Evolutionary conservation across 139 green algal species (phyloP).

Genomic region (Auxenochlorella pyrenoidosa): DNA sequence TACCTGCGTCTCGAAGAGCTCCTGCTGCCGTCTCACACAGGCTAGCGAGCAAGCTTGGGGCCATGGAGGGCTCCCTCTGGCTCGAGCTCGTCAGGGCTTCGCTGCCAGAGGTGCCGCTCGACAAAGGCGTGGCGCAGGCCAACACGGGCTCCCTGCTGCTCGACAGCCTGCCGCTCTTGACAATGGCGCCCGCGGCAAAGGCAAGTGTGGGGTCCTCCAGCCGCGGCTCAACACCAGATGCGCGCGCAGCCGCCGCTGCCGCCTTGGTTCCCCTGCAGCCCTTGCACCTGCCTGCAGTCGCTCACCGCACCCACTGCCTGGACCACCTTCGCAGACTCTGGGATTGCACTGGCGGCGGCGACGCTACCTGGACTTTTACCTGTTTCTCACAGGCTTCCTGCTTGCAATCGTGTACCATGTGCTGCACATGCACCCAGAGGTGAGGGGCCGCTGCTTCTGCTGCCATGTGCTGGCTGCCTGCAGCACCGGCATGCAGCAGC

Average conservation of each 20-base stretch:
- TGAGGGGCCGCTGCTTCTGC: neutral
- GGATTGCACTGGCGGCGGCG: conserved; percentile 5
- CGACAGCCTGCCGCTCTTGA: conserved; percentile 33
- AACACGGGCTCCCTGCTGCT: conserved; percentile 27
- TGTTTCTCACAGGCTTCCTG: conserved; percentile 27
- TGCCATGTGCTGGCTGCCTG: neutral
- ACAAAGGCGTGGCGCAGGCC: conserved; percentile 17
- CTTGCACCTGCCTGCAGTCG: neutral
- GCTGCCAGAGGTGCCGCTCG: conserved; percentile 27
- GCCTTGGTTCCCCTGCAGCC: neutral
- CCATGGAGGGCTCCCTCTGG: neutral
- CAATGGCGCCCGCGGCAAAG: neutral
- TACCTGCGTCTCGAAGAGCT: too few relatives aligned
- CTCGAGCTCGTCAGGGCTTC: neutral
- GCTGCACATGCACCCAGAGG: conserved; percentile 22
- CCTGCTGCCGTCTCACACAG: too few relatives aligned
- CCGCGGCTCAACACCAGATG: too few relatives aligned
- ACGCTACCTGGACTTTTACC: conserved; percentile 20
- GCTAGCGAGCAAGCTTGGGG: too few relatives aligned
- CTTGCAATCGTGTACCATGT: conserved; percentile 32
- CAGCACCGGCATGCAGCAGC: neutral
- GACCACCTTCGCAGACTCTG: neutral
- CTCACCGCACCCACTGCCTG: neutral
- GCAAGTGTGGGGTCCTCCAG: too few relatives aligned
- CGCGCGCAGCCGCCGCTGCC: neutral